Percentiles rank a stretch among this genome's conserved stretches.
These are phyloP conservation scores for Daldinia loculata DNA, from an alignment of 495 filamentous ascomycete genomes.

Conservation along the genomic window DNA sequence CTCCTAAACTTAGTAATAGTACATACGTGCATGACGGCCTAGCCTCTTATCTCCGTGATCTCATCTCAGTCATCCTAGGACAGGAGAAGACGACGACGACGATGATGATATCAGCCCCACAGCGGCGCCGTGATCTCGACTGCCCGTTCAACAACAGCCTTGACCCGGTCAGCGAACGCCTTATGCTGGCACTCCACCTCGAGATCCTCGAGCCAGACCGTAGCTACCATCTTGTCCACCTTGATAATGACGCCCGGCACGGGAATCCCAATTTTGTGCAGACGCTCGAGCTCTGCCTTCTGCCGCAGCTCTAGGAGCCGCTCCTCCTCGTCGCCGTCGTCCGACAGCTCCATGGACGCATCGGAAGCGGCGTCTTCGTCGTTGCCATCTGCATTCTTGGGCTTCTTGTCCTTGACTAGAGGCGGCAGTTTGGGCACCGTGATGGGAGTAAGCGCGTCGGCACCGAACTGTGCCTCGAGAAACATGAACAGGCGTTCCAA, in stretches of 20 bases:
- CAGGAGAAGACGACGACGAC: no score
- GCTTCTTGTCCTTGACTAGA: slow-evolving; percentile 47
- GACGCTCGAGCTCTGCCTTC: slow-evolving; percentile 66
- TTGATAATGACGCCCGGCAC: slow-evolving; percentile 87
- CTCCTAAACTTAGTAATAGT: neutral
- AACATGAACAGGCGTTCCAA: slow-evolving; percentile 90
- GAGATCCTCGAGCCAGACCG: slow-evolving; percentile 88
- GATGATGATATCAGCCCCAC: slow-evolving; percentile 49
- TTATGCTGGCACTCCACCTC: slow-evolving; percentile 84
- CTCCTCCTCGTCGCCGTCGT: slow-evolving; percentile 53
- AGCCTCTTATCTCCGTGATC: neutral
- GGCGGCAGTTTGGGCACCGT: slow-evolving; percentile 66
- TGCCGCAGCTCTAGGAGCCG: slow-evolving; percentile 52
- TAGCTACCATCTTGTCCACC: slow-evolving; percentile 87
- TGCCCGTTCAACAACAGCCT: slow-evolving; percentile 87
- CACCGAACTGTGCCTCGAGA: slow-evolving; percentile 95
- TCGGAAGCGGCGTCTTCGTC: slow-evolving; percentile 45
- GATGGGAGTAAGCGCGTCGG: slow-evolving; percentile 76
- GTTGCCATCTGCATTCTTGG: slow-evolving; percentile 24
- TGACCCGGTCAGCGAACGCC: slow-evolving; percentile 79
- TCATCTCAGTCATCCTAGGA: neutral
- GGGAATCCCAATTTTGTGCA: slow-evolving; percentile 83
- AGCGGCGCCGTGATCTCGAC: slow-evolving; percentile 90
- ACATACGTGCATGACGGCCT: slow-evolving; percentile 1
- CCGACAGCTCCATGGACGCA: slow-evolving; percentile 53